Evolutionary conservation across 441 rosid species (phyloP).

Genomic region (Biscutella laevigata): DNA sequence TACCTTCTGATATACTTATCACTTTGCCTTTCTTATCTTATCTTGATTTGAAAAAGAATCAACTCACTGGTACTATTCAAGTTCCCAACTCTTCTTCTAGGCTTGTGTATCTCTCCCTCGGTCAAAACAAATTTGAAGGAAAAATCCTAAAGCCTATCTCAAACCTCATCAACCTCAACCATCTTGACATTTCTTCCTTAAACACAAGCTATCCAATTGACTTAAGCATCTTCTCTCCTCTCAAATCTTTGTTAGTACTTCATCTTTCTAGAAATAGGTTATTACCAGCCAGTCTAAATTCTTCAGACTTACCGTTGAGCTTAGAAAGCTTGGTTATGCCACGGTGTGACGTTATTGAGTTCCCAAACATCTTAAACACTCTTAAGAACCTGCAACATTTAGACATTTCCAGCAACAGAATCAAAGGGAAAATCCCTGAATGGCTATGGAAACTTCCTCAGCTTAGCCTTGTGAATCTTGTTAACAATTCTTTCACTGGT

Average conservation of each 20-base stretch:
- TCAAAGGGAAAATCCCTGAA: constrained; percentile 8
- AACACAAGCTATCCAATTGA: constrained; percentile 16
- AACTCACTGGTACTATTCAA: not conserved
- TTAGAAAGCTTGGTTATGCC: not conserved
- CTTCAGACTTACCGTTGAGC: constrained; percentile 1
- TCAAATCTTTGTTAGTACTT: constrained; percentile 18
- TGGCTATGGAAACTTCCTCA: constrained; percentile 1
- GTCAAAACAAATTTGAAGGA: constrained; percentile 2
- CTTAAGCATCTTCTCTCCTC: constrained; percentile 28
- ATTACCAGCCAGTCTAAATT: constrained; percentile 13
- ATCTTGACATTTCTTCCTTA: not conserved
- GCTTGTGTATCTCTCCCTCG: not conserved
- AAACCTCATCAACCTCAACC: not conserved
- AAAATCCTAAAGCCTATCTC: constrained; percentile 26
- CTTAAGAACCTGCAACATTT: not conserved
- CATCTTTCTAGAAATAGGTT: constrained; percentile 10
- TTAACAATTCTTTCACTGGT: constrained; percentile 20
- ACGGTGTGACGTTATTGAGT: not conserved
- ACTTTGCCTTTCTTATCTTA: constrained; percentile 2
- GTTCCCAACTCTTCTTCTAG: constrained; percentile 6
- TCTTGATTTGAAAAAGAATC: not conserved
- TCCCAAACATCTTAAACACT: constrained; percentile 15
- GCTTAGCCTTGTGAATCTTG: constrained; percentile 6
- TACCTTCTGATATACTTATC: not conserved
- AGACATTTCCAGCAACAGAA: not conserved